These are phyloP conservation scores for Alisma plantagoaquatica DNA, from an alignment of 106 monocot species.

Conservation along the genomic window DNA sequence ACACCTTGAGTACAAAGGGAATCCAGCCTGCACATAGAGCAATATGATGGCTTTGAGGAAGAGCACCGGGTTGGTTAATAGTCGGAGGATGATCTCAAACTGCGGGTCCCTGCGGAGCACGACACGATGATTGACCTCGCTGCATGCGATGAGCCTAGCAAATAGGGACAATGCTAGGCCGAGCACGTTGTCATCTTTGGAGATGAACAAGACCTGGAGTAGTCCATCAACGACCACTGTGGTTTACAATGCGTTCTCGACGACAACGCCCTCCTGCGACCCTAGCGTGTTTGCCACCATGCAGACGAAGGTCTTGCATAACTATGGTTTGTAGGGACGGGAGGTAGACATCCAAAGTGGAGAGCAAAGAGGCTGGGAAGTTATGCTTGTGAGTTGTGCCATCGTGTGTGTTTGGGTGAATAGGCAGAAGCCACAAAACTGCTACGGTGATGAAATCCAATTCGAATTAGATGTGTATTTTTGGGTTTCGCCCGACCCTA, in stretches of 20 bases:
- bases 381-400: too few species aligned
- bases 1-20: constrained; percentile 2
- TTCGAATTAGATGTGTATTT: too few species aligned
- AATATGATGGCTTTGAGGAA: constrained; percentile 3
- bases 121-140: background rate
- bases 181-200: constrained; percentile 3
- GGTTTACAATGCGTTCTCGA: background rate
- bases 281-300: background rate
- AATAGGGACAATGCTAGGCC: background rate
- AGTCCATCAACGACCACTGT: constrained; percentile 5
- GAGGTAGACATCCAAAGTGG: too few species aligned
- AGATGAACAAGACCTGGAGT: constrained; percentile 8
- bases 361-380: too few species aligned
- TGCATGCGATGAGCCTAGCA: constrained; percentile 1
- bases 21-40: constrained; percentile 11
- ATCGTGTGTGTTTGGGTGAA: too few species aligned
- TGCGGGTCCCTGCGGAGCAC: constrained; percentile 10
- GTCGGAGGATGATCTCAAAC: constrained; percentile 9
- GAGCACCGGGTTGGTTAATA: background rate
- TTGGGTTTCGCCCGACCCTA: too few species aligned
- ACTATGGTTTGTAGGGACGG: too few species aligned
- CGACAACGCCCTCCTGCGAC: background rate
- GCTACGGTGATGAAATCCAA: too few species aligned
- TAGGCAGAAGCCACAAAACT: too few species aligned
- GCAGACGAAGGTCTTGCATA: constrained; percentile 5